These are phyloP conservation scores for Trichoderma semiorbis DNA, from an alignment of 2,329 filamentous ascomycete species.

Conservation along the genomic window DNA sequence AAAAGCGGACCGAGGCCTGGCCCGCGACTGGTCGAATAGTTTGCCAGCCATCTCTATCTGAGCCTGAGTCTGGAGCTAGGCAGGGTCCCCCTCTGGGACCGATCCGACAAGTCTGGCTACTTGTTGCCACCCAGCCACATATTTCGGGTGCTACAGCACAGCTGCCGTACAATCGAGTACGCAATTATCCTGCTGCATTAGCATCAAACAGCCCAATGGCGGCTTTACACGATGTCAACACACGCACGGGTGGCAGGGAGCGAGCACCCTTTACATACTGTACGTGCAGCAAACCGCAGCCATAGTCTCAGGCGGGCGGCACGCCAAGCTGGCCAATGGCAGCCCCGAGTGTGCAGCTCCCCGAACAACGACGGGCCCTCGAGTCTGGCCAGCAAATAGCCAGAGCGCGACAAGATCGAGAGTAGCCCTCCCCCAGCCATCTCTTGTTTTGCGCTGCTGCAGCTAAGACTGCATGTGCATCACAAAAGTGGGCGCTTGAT, in stretches of 20 bases:
- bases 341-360: neutral
- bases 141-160: constrained; percentile 8
- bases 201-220: constrained; percentile 31
- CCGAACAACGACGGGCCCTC: neutral
- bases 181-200: constrained; percentile 17
- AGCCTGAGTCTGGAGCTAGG: constrained; percentile 3
- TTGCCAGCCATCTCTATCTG: constrained; percentile 5
- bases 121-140: constrained; percentile 11
- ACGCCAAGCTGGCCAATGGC: constrained; percentile 15
- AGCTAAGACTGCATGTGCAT: constrained; percentile 15
- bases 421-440: constrained; percentile 17
- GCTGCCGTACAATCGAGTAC: neutral
- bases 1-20: constrained; percentile 15
- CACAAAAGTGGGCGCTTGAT: constrained; percentile 11
- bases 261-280: constrained; percentile 13
- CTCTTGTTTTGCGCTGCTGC: constrained; percentile 17
- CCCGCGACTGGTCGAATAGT: constrained; percentile 9
- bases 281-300: constrained; percentile 14
- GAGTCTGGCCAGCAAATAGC: constrained; percentile 4
- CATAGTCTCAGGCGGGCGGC: constrained; percentile 13
- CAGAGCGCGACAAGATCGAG: constrained; percentile 16
- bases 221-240: constrained; percentile 31
- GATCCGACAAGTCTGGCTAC: constrained; percentile 4
- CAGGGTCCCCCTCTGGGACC: neutral
- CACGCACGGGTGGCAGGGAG: constrained; percentile 13